A percentile compares a stretch with the other conserved stretches of the same genome.
Conservation (phyloP, 139 green algal genomes). For the Chlorella ohadii region DNA sequence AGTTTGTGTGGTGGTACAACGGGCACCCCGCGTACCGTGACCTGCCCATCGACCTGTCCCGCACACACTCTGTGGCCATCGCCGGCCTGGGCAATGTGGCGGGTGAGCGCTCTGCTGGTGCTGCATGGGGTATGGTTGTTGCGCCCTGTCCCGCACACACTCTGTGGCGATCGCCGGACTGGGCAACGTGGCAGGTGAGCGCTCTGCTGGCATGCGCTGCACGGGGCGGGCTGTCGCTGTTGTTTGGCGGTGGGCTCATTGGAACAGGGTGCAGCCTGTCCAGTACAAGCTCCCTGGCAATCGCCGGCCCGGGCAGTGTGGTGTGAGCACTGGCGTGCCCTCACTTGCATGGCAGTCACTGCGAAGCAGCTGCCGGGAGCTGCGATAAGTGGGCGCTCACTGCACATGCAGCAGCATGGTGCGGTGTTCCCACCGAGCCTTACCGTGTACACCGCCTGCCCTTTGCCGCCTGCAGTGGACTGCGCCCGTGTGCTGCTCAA, state of each 20-base stretch:
- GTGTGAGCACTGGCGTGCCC: too few relatives aligned
- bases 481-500: conserved; percentile 91
- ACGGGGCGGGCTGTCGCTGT: too few relatives aligned
- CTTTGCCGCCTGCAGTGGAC: conserved; percentile 71
- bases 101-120: not conserved
- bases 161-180: conserved; percentile 75
- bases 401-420: too few relatives aligned
- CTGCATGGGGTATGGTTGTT: not conserved
- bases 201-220: not conserved
- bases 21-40: conserved; percentile 84
- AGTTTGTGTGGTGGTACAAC: conserved; percentile 99
- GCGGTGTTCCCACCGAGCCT: too few relatives aligned
- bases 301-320: conserved; percentile 91
- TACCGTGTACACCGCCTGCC: too few relatives aligned
- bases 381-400: too few relatives aligned
- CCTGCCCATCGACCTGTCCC: conserved; percentile 73
- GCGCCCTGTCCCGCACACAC: conserved; percentile 56
- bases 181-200: conserved; percentile 88
- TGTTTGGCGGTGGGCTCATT: too few relatives aligned
- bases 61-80: conserved; percentile 61
- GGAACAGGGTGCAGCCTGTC: too few relatives aligned
- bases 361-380: too few relatives aligned
- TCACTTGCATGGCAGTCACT: too few relatives aligned
- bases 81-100: conserved; percentile 93
- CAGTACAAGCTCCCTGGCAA: conserved; percentile 52